Evolutionary conservation across 2,329 filamentous ascomycete species (phyloP).

Genomic region (Fusarium pilosicola): DNA sequence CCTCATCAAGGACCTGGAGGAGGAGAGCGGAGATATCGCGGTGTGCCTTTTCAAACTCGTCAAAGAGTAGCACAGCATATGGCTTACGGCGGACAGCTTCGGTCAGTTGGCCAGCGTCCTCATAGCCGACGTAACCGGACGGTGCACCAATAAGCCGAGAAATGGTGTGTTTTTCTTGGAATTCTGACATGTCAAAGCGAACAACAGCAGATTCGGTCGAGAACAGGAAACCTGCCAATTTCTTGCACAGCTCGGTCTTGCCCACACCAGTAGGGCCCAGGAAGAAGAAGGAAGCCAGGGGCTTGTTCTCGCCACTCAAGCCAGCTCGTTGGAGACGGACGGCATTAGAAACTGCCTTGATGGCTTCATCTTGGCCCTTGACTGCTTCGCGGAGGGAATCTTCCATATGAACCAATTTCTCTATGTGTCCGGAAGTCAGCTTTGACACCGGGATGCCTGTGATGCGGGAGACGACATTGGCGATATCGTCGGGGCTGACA

Average conservation of each 20-base stretch:
- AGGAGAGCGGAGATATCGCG: slow-evolving; percentile 92
- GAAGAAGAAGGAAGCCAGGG: slow-evolving; percentile 96
- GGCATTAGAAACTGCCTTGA: slow-evolving; percentile 90
- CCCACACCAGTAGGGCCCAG: slow-evolving; percentile 95
- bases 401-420: slow-evolving; percentile 97
- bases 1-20: slow-evolving; percentile 94
- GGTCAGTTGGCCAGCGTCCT: slow-evolving; percentile 94
- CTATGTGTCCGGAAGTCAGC: slow-evolving; percentile 90
- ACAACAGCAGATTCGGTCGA: slow-evolving; percentile 91
- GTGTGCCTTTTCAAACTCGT: slow-evolving; percentile 98
- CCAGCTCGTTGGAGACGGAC: slow-evolving; percentile 94
- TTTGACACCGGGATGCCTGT: slow-evolving; percentile 95
- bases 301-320: slow-evolving; percentile 88
- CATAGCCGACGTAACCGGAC: slow-evolving; percentile 95
- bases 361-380: slow-evolving; percentile 92
- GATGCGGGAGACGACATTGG: slow-evolving; percentile 86
- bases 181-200: slow-evolving; percentile 97
- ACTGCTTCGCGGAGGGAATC: slow-evolving; percentile 85
- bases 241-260: slow-evolving; percentile 97
- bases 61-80: slow-evolving; percentile 93
- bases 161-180: slow-evolving; percentile 96
- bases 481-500: slow-evolving; percentile 95
- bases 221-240: slow-evolving; percentile 92
- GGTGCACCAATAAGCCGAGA: slow-evolving; percentile 92
- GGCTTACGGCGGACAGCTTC: slow-evolving; percentile 95